Evolutionary conservation across 2,329 filamentous ascomycete species (phyloP).

Genomic region (Nannizziopsis barbatae): DNA sequence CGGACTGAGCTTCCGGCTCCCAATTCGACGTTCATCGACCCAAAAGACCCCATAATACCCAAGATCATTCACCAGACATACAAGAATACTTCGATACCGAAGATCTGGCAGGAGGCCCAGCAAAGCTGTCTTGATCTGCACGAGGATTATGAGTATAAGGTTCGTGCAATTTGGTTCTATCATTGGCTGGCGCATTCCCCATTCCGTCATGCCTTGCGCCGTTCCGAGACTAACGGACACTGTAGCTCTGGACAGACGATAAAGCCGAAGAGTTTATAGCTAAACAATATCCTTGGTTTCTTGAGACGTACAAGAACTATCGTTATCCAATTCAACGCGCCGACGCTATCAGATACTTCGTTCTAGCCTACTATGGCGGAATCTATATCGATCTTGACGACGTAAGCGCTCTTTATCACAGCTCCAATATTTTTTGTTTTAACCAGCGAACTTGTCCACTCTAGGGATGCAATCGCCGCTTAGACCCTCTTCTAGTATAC

Average conservation of each 20-base stretch:
- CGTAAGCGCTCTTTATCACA: slow-evolving; percentile 29
- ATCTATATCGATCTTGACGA: slow-evolving; percentile 73
- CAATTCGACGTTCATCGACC: slow-evolving; percentile 48
- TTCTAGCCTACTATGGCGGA: slow-evolving; percentile 64
- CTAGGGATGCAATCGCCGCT: slow-evolving; percentile 55
- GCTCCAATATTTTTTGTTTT: not conserved
- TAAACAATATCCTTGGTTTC: slow-evolving; percentile 64
- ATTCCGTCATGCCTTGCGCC: not conserved
- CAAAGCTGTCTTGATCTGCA: slow-evolving; percentile 57
- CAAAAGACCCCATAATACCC: slow-evolving; percentile 52
- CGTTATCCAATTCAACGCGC: slow-evolving; percentile 64
- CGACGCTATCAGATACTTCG: slow-evolving; percentile 69
- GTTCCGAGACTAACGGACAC: not conserved
- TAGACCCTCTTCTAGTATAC: slow-evolving; percentile 58
- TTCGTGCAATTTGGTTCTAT: slow-evolving; percentile 26
- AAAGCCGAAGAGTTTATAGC: slow-evolving; percentile 60
- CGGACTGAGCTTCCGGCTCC: slow-evolving; percentile 55
- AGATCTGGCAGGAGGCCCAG: slow-evolving; percentile 54
- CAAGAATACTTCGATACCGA: slow-evolving; percentile 57
- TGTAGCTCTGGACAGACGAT: slow-evolving; percentile 66
- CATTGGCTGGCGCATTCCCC: slow-evolving; percentile 14
- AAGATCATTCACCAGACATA: slow-evolving; percentile 73
- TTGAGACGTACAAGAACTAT: slow-evolving; percentile 63
- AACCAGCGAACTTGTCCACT: not conserved
- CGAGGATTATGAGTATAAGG: slow-evolving; percentile 62